Evolutionary conservation across 371 early-diverging fungal genomes (phyloP), one percentile per base, ranked within the genome.

Genomic region (Apophysomyces sp.): DNA sequence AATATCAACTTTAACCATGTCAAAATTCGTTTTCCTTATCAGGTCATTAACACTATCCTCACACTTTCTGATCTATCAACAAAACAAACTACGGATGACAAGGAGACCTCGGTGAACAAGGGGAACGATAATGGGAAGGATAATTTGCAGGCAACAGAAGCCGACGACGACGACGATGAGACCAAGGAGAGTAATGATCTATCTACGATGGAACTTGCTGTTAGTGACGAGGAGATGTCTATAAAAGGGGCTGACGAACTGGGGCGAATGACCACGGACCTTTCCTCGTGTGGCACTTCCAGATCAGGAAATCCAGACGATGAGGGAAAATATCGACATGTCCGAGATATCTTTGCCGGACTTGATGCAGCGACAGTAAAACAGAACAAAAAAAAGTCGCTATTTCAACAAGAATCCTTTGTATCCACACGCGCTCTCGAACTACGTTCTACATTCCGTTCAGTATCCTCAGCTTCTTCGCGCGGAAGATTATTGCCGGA

Each of bases 31-130:
- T 52, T 28, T 60, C 21, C 18, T 29, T 18, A 26, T 32, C 51
- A 77, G 79, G 76, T 75, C 13, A 59, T 78, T 16, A 67, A 73
- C 44, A 78, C 76, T n/a, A 72, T 76, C 18, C 49, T 71, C 29
- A 58, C 63, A 13, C 60, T 78, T 18, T 71, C 74, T 28, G 61
- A 71, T 28, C 53, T 69, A 34, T 62, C 65, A n/a, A 55, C 61
- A 57, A 65, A 67, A 40, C 68, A 67, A 53, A 41, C 62, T 18
- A 41, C 39, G 37, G 52, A 49, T 24, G 60, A 52, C 12, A 60
- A 6, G 28, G 30, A 32, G 32, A 53, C 26, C 26, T 18, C 16
- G 26, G 29, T 18, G n/a, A 30, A 41, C 16, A 58, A 51, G 15
- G 55, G 32, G 27, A 39, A 44, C 29, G 36, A 34, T 36, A 49